Conservation (phyloP, 73 alveolate genomes). For the Paramecium sonneborni region DNA sequence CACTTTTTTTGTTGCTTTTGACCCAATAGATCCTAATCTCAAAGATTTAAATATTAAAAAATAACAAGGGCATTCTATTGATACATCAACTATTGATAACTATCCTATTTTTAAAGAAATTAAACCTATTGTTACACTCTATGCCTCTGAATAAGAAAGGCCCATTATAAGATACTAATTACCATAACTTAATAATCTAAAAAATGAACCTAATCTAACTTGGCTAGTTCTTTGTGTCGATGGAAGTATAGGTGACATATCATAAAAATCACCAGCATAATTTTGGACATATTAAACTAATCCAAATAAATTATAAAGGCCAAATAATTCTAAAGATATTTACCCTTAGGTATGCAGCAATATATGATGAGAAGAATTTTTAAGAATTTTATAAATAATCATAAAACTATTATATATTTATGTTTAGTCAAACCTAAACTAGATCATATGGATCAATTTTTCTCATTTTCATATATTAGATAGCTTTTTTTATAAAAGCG, state of each 20-base stretch:
- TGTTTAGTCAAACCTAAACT: not conserved
- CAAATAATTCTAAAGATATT: not conserved
- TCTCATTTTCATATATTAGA: too few relatives aligned
- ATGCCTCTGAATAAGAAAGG: constrained; percentile 44
- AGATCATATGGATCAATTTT: too few relatives aligned
- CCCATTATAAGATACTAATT: constrained; percentile 3
- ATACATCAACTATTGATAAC: not conserved
- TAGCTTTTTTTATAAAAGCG: too few relatives aligned
- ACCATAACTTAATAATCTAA: not conserved
- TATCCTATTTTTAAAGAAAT: not conserved
- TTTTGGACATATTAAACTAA: constrained; percentile 21
- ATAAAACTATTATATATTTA: not conserved
- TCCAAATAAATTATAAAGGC: constrained; percentile 19
- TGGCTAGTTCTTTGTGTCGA: constrained; percentile 47
- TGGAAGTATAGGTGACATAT: constrained; percentile 33
- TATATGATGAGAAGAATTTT: not conserved
- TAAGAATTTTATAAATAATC: not conserved
- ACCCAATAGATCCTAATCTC: not conserved
- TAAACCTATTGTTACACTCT: constrained; percentile 10
- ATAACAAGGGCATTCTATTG: not conserved
- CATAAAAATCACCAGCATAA: not conserved
- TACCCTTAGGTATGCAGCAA: constrained; percentile 27
- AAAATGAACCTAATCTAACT: constrained; percentile 40
- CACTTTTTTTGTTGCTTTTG: constrained; percentile 31
- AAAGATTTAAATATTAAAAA: constrained; percentile 21